Evolutionary conservation across 1,284 basidiomycete genomes (phyloP).

Genomic region (Vanrija pseudolonga): DNA sequence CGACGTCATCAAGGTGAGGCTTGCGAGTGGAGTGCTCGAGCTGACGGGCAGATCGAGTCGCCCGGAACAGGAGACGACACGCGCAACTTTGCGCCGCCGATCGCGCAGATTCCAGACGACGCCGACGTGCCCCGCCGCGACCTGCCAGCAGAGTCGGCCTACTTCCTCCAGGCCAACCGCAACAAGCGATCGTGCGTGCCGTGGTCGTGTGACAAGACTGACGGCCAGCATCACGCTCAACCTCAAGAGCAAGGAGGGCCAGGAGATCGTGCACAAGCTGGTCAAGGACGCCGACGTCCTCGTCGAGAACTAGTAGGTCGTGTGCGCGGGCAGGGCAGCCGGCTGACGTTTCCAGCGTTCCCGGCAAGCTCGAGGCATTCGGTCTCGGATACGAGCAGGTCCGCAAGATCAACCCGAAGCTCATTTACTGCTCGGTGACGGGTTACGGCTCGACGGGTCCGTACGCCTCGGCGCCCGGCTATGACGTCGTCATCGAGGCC

Average conservation of each 20-base stretch:
- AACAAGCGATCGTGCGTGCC: conserved; percentile 74
- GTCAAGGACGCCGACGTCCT: conserved; percentile 76
- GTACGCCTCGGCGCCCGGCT: conserved; percentile 75
- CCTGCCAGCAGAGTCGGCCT: conserved; percentile 84
- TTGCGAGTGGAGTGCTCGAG: conserved; percentile 3
- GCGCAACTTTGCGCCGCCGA: conserved; percentile 75
- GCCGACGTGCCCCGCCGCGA: conserved; percentile 54
- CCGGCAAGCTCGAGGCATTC: conserved; percentile 73
- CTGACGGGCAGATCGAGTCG: conserved; percentile 63
- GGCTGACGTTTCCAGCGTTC: conserved; percentile 28
- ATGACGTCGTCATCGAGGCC: conserved; percentile 86
- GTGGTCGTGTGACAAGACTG: not conserved
- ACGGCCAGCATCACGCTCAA: conserved; percentile 67
- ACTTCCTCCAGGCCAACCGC: conserved; percentile 84
- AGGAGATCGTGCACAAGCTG: conserved; percentile 71
- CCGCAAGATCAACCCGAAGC: conserved; percentile 67
- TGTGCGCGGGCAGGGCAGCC: conserved; percentile 30
- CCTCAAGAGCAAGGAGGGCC: conserved; percentile 73
- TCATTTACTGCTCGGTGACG: conserved; percentile 88
- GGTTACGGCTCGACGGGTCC: conserved; percentile 95
- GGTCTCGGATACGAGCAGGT: conserved; percentile 85
- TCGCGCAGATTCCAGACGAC: conserved; percentile 56
- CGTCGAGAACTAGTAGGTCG: conserved; percentile 78
- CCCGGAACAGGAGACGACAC: conserved; percentile 83
- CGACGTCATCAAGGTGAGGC: conserved; percentile 75